A percentile compares a stretch with the other conserved stretches of the same genome.
These are phyloP conservation scores for Phaseolus lunatus DNA, from an alignment of 306 rosid genomes.

Conservation along the genomic window DNA sequence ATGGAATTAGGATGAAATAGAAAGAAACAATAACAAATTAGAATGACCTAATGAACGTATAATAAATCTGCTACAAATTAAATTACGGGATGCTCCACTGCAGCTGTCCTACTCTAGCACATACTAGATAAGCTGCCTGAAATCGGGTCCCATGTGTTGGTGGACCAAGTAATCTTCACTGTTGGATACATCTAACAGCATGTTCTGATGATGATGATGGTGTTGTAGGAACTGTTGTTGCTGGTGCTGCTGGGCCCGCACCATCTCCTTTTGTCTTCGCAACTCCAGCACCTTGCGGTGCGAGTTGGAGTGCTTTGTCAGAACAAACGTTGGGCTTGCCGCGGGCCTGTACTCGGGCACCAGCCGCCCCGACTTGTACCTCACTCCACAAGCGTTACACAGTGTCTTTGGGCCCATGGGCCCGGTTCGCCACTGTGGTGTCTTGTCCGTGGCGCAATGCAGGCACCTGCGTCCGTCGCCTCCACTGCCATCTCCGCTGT, in stretches of 20 bases:
- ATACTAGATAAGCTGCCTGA: conserved; percentile 65
- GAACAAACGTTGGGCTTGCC: conserved; percentile 86
- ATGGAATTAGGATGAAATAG: conserved; percentile 16
- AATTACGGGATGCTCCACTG: conserved; percentile 35
- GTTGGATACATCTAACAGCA: conserved; percentile 63
- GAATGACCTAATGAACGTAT: conserved; percentile 4
- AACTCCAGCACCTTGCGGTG: conserved; percentile 96
- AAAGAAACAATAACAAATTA: not conserved
- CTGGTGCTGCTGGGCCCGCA: conserved; percentile 50
- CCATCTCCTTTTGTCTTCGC: conserved; percentile 83
- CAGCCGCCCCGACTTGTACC: conserved; percentile 82
- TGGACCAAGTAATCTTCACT: conserved; percentile 79
- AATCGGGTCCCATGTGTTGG: conserved; percentile 72
- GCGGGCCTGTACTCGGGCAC: conserved; percentile 97
- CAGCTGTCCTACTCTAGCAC: conserved; percentile 42
- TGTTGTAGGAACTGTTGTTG: conserved; percentile 55
- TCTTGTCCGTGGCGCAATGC: conserved; percentile 92
- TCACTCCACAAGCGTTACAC: conserved; percentile 86
- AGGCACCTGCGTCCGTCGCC: conserved; percentile 69
- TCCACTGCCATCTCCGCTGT: conserved; percentile 59
- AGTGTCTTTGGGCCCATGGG: conserved; percentile 88
- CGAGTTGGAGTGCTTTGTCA: conserved; percentile 94
- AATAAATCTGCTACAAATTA: conserved; percentile 37
- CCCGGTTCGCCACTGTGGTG: conserved; percentile 95
- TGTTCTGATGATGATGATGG: conserved; percentile 47